Evolutionary conservation across 495 filamentous ascomycete species (phyloP), one percentile per base, ranked within the genome.

Genomic region (Podospora anserina): DNA sequence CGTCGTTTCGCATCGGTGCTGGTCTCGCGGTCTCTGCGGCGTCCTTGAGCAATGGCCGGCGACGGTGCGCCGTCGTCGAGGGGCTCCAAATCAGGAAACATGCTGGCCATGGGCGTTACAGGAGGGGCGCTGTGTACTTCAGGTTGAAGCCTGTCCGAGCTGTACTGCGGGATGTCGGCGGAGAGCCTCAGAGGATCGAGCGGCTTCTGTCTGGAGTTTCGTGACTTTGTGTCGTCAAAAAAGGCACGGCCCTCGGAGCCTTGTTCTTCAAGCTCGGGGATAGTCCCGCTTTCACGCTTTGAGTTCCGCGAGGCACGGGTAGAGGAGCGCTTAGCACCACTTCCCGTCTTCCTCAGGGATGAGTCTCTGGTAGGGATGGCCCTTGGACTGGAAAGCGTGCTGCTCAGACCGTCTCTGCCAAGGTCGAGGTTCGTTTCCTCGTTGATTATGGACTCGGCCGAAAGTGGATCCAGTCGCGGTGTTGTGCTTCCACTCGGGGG

Each of bases 341-440:
- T 69, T 13, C 79, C 77, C 1, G 81, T 83, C 69, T 90, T 90
- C 55, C 89, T 81, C 54, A 92, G 74, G 6, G 89, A 91, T 1
- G 89, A 92, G 61, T 91, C 89, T 65, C 89, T 82, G 4, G 84
- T 81, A 5, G 90, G 90, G 61, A 92, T 90, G 11, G 84, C 77
- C 69, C 76, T 84, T 61, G 78, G 73, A 61, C 68, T 72, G 5
- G 72, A 67, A 2, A 71, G 39, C 18, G 44, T 61, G 59, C 34
- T 67, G 54, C 56, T 49, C 23, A 62, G 32, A 27, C 44, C n/a
- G 4, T 70, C 70, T 6, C 56, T n/a, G 28, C 44, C 66, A 32
- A 71, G 65, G 49, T 79, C 78, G 66, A 30, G 63, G 60, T 72
- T 66, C 13, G 80, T 78, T 70, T 86, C 85, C 75, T 84, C 85